Conservation (phyloP, 2,329 filamentous ascomycete genomes). For the Penicillium italicum region DNA sequence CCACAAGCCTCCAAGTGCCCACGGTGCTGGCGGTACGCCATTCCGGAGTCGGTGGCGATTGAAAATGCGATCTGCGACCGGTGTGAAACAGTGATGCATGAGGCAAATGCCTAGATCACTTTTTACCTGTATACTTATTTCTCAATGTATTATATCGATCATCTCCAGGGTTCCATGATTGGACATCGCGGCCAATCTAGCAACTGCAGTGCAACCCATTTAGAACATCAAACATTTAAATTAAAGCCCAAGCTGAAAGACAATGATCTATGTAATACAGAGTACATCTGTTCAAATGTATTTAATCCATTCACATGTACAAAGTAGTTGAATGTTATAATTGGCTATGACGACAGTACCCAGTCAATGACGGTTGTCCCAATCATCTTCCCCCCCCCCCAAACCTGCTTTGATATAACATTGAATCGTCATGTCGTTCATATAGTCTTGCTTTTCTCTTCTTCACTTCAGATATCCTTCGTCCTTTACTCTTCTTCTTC, state of each 20-base stretch:
- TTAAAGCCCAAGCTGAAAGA: neutral
- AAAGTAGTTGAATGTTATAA: neutral
- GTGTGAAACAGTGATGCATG: slow-evolving; percentile 64
- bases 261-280: neutral
- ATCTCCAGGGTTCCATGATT: neutral
- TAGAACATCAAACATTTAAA: neutral
- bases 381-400: slow-evolving; percentile 4
- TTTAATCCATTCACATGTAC: neutral
- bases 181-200: neutral
- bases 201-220: slow-evolving; percentile 1
- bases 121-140: slow-evolving; percentile 8
- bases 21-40: slow-evolving; percentile 83
- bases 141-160: slow-evolving; percentile 1
- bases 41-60: slow-evolving; percentile 44
- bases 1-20: slow-evolving; percentile 67
- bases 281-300: neutral
- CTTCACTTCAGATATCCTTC: neutral
- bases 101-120: slow-evolving; percentile 10
- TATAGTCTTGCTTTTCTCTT: neutral
- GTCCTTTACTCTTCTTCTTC: neutral
- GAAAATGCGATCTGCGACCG: slow-evolving; percentile 66
- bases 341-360: slow-evolving; percentile 6
- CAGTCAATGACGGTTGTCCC: slow-evolving; percentile 1
- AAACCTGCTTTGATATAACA: slow-evolving; percentile 2
- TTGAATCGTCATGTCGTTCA: neutral